Base-by-base conservation (phyloP, 768 basidiomycete species). In the Lentinula raphanica region DNA sequence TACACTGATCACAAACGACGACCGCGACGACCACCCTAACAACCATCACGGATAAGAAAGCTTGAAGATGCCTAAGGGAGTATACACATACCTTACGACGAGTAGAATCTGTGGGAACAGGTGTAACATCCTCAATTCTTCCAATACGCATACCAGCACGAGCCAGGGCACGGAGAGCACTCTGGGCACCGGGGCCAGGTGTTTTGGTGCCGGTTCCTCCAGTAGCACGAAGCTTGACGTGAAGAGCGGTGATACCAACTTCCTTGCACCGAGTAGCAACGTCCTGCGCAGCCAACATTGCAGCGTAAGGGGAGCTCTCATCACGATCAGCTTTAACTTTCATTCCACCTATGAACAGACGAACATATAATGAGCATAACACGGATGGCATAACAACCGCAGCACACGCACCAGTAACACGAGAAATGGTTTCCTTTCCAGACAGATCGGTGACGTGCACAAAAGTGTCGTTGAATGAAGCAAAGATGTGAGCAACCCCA, bases 301-400 rank as follows among this genome's bases (percentile, higher is more conserved):
- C 94, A 53, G 94, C 93, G 71, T 97, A 92, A 17, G 92, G 92
- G 23, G 95, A 98, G 40, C 94, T 98, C 79, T 99, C 97, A 79
- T 99, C 97, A 76, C 97, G 90, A 77, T 99, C 97, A 12, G 96
- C 97, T 82, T 98, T 99, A 78, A 99, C 97, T 81, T 98, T 98
- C 97, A 98, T 98, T 60, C 97, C 97, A 73, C 93, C 92, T 91
- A 56, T 4, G 29, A 17, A 29, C 19, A 15, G 35, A 60, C 32
- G 9, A 27, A 8, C 17, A 40, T 2, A 15, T 11, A 42, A 32
- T 56, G 56, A 44, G 19, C 28, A 35, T 8, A 25, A 12, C 25
- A 21, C 19, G 55, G 17, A 56, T 58, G 13, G 8, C 25, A 15
- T 15, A 32, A 49, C 8, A 25, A 49, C 19, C 39, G 39, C 19